Percentiles rank a stretch among this genome's conserved stretches.
Evolutionary conservation across 352 stramenopile species (phyloP).

Genomic region (Phytophthora vignae): DNA sequence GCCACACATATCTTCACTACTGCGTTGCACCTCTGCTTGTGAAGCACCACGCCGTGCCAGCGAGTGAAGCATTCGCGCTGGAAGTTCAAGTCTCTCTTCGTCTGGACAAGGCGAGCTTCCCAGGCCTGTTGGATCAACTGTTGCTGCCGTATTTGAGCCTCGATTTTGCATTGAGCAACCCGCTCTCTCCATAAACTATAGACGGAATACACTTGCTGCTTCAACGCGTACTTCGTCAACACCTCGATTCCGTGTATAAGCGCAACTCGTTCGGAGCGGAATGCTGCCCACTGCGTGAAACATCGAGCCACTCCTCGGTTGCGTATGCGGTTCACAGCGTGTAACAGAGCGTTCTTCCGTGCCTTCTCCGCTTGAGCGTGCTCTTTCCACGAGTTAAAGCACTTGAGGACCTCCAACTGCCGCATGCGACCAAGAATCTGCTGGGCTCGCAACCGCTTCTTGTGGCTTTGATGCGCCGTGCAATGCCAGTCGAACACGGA

Average conservation of each 20-base stretch:
- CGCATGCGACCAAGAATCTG: slow-evolving; percentile 42
- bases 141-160: slow-evolving; percentile 20
- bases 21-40: neutral
- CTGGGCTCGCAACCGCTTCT: slow-evolving; percentile 17
- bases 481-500: slow-evolving; percentile 24
- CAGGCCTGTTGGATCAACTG: slow-evolving; percentile 34
- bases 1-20: slow-evolving; percentile 30
- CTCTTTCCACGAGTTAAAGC: slow-evolving; percentile 67
- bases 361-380: slow-evolving; percentile 11
- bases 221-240: slow-evolving; percentile 19
- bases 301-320: slow-evolving; percentile 41
- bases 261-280: slow-evolving; percentile 5
- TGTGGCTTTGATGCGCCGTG: slow-evolving; percentile 2
- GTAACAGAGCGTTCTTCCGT: slow-evolving; percentile 31
- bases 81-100: slow-evolving; percentile 31
- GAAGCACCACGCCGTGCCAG: slow-evolving; percentile 31
- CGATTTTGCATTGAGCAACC: slow-evolving; percentile 13
- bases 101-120: slow-evolving; percentile 33
- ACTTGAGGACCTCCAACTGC: slow-evolving; percentile 45
- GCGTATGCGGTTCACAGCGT: slow-evolving; percentile 44
- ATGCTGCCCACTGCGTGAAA: slow-evolving; percentile 43
- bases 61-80: slow-evolving; percentile 33
- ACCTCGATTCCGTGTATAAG: slow-evolving; percentile 19
- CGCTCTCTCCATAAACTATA: slow-evolving; percentile 30
- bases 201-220: slow-evolving; percentile 18